Evolutionary conservation across 1,284 basidiomycete species (phyloP), one percentile per base, ranked within the genome.

Genomic region (Farysia itapuensis): DNA sequence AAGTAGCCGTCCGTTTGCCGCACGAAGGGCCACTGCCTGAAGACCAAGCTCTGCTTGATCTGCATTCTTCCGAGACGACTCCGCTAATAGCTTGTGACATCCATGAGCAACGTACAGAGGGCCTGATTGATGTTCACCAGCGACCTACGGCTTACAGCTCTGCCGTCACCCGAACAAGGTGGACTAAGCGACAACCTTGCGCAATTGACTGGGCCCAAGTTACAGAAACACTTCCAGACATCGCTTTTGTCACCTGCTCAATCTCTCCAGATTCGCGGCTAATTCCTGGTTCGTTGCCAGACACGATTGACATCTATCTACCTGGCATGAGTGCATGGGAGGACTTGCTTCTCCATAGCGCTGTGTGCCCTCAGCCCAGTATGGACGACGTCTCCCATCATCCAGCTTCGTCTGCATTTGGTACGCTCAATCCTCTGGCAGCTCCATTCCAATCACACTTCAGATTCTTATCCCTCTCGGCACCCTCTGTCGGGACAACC

Each of bases 231-330:
- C n/a, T n/a, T n/a, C n/a, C n/a, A n/a, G n/a, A n/a, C n/a, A n/a
- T n/a, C n/a, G n/a, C n/a, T n/a, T n/a, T 39, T 16, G 19, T 39
- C 11, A 52, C 66, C 7, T 45, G 50, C 49, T 43, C 37, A 16
- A 42, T 54, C 6, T 49, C 52, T 28, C 63, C 66, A 4, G 58
- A 59, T 24, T 52, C 61, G 2, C 50, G 54, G 54, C 57, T 60
- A 12, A 32, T 41, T 35, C 47, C 43, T 2, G 13, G 45, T 7
- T 64, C 56, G 12, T 38, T 72, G 15, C 70, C 65, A 14, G 61
- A 70, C 35, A 64, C 60, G 8, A 70, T 72, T 36, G 70, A 72
- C 12, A 72, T 72, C 36, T 72, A 70, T 33, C 54, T 72, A 1
- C 70, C 70, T n/a, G 67, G 67, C 4, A 47, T 59, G 47, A 48